Conservation (phyloP, 1,139 yeast genomes). For the Pichia sp. region DNA sequence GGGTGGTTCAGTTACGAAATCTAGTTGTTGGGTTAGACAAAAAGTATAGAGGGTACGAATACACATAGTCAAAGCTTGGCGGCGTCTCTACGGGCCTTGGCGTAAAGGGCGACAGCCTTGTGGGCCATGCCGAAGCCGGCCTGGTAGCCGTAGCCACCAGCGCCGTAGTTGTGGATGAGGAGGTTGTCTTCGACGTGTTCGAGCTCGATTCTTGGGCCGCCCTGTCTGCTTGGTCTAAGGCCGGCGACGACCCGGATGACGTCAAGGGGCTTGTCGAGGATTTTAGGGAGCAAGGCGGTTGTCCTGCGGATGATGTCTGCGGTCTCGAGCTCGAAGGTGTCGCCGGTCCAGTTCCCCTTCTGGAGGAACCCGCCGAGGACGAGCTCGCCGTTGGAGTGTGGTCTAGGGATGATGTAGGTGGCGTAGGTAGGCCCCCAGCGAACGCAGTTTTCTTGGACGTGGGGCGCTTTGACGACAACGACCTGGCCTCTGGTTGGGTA, state of each 20-base stretch:
- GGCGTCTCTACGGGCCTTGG: constrained; percentile 1
- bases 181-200: constrained; percentile 39
- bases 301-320: constrained; percentile 57
- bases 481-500: constrained; percentile 71
- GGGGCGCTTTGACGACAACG: constrained; percentile 57
- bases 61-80: constrained; percentile 4
- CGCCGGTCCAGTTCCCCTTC: constrained; percentile 52
- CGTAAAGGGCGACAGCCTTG: constrained; percentile 38
- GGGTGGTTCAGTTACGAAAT: not conserved
- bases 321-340: constrained; percentile 50
- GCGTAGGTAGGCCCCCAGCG: constrained; percentile 52
- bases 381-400: constrained; percentile 55
- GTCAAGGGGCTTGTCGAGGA: constrained; percentile 42
- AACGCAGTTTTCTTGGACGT: constrained; percentile 43
- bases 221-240: constrained; percentile 63
- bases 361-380: constrained; percentile 68
- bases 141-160: constrained; percentile 74
- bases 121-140: constrained; percentile 64
- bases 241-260: constrained; percentile 62
- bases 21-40: not conserved
- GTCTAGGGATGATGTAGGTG: constrained; percentile 67
- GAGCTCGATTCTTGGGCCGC: constrained; percentile 61
- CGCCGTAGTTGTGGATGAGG: constrained; percentile 67
- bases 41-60: not conserved
- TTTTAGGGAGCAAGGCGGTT: constrained; percentile 48